These are phyloP conservation scores for Amaranthus palmeri DNA, from an alignment of 148 eudicot genomes.

Conservation along the genomic window DNA sequence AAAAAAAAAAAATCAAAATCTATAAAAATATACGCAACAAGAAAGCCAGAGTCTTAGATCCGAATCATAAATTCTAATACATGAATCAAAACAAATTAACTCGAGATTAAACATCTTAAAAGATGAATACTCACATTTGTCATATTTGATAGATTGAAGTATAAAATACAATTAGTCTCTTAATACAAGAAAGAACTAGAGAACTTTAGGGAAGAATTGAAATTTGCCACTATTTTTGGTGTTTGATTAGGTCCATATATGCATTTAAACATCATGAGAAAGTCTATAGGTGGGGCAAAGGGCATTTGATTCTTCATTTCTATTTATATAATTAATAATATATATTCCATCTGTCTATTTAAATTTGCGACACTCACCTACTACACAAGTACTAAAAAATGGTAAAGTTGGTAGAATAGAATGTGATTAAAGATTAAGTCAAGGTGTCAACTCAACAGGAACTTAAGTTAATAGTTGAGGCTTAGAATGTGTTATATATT, in stretches of 20 bases:
- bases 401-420: too few relatives aligned
- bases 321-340: neutral
- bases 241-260: neutral
- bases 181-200: neutral
- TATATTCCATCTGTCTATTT: neutral
- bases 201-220: neutral
- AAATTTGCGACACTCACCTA: neutral
- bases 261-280: slow-evolving; percentile 12
- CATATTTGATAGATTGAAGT: slow-evolving; percentile 21
- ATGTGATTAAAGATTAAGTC: too few relatives aligned
- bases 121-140: slow-evolving; percentile 23
- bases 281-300: slow-evolving; percentile 10
- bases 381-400: too few relatives aligned
- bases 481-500: too few relatives aligned
- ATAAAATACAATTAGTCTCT: neutral
- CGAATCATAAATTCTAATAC: too few relatives aligned
- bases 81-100: too few relatives aligned
- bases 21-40: too few relatives aligned
- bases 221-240: neutral
- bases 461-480: too few relatives aligned
- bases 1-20: neutral
- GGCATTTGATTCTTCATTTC: slow-evolving; percentile 31
- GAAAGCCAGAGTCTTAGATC: too few relatives aligned
- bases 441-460: too few relatives aligned
- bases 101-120: neutral